phyloP scores from a whole-genome alignment of 202 grass and related monocot species.

The Eragrostis tef region DNA sequence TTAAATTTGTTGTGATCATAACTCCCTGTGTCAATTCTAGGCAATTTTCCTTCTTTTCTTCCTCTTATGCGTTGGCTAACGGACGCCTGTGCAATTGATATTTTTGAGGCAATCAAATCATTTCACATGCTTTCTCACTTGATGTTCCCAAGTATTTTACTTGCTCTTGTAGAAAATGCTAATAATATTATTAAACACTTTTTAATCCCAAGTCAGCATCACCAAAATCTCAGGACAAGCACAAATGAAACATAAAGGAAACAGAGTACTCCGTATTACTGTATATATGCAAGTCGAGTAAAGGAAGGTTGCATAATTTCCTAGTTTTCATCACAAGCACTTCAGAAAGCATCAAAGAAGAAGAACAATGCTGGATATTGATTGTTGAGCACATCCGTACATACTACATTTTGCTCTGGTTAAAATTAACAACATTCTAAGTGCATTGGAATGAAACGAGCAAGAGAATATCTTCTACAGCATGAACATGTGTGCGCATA shows the following conservation, averaged over 20 bases:
- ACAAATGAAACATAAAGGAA: not conserved
- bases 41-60: not conserved
- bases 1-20: not conserved
- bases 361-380: not conserved
- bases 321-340: not conserved
- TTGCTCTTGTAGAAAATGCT: not conserved
- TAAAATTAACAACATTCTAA: not conserved
- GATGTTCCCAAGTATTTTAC: not conserved
- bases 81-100: not conserved
- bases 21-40: not conserved
- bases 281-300: not conserved
- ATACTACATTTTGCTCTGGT: slow-evolving; percentile 34
- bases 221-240: not conserved
- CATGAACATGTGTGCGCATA: not conserved
- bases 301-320: not conserved
- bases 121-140: not conserved
- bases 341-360: not conserved
- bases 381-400: not conserved
- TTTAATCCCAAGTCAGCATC: slow-evolving; percentile 11
- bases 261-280: not conserved
- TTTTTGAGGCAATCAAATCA: not conserved
- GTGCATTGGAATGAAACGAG: not conserved
- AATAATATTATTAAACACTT: not conserved
- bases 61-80: slow-evolving; percentile 2
- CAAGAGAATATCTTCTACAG: not conserved